phyloP scores from a whole-genome alignment of 1,284 basidiomycete species.

The Apiotrichum montevideense region DNA sequence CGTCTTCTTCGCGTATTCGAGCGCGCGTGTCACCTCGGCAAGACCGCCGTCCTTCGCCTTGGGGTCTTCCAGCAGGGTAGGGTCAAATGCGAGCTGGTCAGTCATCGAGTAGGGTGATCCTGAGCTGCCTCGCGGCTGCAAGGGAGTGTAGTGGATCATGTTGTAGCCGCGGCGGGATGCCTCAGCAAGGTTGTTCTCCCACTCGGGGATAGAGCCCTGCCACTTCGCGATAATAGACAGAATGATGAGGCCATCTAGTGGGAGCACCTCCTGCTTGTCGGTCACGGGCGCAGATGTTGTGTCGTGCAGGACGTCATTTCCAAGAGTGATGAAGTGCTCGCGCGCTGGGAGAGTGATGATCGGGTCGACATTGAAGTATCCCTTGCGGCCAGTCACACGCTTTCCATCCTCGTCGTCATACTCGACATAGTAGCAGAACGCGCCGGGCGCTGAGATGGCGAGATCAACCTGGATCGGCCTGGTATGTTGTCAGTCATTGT shows the following conservation, averaged over 20 bases:
- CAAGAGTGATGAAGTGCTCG: constrained; percentile 52
- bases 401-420: constrained; percentile 57
- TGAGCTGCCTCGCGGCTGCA: constrained; percentile 81
- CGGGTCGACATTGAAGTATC: constrained; percentile 94
- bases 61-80: constrained; percentile 58
- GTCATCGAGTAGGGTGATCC: constrained; percentile 86
- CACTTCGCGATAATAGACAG: constrained; percentile 89
- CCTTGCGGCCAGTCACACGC: constrained; percentile 70
- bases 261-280: constrained; percentile 48
- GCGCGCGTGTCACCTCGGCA: constrained; percentile 52
- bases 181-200: constrained; percentile 72
- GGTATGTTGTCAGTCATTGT: not conserved
- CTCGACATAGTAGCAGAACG: constrained; percentile 88
- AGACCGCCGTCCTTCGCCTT: constrained; percentile 53
- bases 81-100: constrained; percentile 75
- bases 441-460: constrained; percentile 88
- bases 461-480: constrained; percentile 87
- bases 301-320: constrained; percentile 47
- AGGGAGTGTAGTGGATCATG: constrained; percentile 89
- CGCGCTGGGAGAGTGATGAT: constrained; percentile 68
- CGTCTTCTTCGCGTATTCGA: constrained; percentile 67
- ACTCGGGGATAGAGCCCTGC: constrained; percentile 77
- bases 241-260: constrained; percentile 77
- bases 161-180: constrained; percentile 85
- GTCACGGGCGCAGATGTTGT: constrained; percentile 52